These are phyloP conservation scores for Curvularia verruculosa DNA, from an alignment of 2,329 filamentous ascomycete genomes.

Conservation along the genomic window DNA sequence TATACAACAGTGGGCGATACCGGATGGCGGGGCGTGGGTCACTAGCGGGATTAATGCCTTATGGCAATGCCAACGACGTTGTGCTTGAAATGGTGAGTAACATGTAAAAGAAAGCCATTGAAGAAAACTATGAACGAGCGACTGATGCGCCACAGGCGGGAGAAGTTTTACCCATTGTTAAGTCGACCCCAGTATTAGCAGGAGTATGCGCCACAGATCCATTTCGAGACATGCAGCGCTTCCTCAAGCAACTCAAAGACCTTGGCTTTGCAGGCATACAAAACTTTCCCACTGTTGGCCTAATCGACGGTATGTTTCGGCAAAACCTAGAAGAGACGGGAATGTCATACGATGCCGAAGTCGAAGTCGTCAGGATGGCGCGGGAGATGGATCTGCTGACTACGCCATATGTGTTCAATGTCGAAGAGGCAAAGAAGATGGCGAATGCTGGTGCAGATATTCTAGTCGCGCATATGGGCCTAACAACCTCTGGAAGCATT, in stretches of 20 bases:
- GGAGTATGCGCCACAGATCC: constrained; percentile 75
- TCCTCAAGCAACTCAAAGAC: constrained; percentile 65
- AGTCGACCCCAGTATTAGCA: constrained; percentile 69
- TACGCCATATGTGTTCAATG: constrained; percentile 72
- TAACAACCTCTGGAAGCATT: constrained; percentile 69
- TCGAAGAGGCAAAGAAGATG: constrained; percentile 67
- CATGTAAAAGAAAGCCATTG: not conserved
- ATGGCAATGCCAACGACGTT: constrained; percentile 72
- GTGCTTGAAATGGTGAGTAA: constrained; percentile 68
- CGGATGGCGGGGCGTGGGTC: constrained; percentile 75
- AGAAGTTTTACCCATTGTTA: constrained; percentile 70
- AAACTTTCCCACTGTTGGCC: constrained; percentile 75
- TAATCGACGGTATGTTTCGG: constrained; percentile 72
- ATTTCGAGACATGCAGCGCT: constrained; percentile 66
- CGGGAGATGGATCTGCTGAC: constrained; percentile 67
- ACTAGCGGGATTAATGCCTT: constrained; percentile 72
- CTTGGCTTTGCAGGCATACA: constrained; percentile 73
- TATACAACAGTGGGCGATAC: constrained; percentile 75
- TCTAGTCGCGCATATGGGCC: constrained; percentile 71
- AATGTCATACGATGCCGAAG: constrained; percentile 71
- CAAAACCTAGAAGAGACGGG: constrained; percentile 73
- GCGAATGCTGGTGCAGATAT: constrained; percentile 69
- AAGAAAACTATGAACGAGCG: too few relatives aligned
- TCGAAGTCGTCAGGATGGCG: constrained; percentile 69
- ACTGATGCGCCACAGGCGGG: constrained; percentile 54